These are phyloP conservation scores for Cardamine resedifolia DNA, from an alignment of 345 rosid genomes.

Conservation along the genomic window DNA sequence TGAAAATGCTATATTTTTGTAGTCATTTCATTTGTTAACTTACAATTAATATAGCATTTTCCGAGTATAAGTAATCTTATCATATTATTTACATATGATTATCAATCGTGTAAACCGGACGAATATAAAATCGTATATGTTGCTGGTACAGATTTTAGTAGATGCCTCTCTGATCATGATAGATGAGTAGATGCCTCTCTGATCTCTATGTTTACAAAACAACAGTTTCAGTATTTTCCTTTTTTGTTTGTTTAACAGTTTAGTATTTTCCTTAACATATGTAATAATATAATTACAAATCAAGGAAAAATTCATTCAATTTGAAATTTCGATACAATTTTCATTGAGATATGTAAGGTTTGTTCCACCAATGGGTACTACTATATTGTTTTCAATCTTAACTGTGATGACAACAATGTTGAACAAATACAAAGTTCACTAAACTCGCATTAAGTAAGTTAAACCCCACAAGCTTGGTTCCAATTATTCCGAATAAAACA, in stretches of 20 bases:
- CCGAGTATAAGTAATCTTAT: no score
- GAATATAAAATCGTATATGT: no score
- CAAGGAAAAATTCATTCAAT: background rate
- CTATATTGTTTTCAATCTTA: background rate
- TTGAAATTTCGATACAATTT: background rate
- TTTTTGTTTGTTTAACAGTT: no score
- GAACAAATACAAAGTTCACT: slow-evolving; percentile 3
- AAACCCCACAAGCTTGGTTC: slow-evolving; percentile 5
- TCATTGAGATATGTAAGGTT: background rate
- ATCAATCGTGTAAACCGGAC: no score
- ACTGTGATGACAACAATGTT: background rate
- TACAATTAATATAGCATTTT: no score
- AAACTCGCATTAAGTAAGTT: background rate
- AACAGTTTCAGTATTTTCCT: no score
- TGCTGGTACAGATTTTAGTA: no score
- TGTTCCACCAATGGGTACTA: background rate
- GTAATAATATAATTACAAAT: background rate
- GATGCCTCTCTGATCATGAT: no score
- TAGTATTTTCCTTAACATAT: background rate
- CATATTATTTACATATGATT: no score
- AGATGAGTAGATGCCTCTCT: no score
- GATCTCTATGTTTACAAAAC: background rate
- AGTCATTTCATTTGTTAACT: no score
- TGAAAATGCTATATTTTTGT: no score
- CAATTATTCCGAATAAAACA: background rate